Conservation (phyloP, 306 rosid genomes). For the Myrica gale region DNA sequence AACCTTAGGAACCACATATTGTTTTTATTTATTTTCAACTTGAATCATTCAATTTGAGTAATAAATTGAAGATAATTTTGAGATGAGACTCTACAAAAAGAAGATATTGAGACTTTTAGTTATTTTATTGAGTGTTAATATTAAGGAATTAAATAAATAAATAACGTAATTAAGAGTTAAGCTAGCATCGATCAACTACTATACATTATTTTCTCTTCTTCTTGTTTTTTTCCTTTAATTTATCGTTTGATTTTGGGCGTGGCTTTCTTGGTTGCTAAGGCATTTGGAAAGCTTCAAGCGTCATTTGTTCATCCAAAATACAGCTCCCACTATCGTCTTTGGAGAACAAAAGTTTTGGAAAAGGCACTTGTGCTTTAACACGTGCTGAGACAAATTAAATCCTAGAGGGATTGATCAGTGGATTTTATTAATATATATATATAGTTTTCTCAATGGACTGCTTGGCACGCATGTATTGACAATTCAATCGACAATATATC, state of each 20-base stretch:
- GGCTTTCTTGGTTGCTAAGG: conserved; percentile 63
- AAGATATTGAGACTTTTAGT: too few species aligned
- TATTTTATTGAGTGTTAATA: too few species aligned
- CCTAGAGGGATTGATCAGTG: neutral
- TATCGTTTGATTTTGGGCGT: conserved; percentile 5
- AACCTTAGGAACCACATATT: too few species aligned
- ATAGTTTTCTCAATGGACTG: conserved; percentile 25
- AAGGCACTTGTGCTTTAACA: conserved; percentile 33
- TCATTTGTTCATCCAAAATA: conserved; percentile 17
- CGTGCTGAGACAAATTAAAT: conserved; percentile 21
- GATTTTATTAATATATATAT: neutral
- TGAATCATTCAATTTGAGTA: too few species aligned
- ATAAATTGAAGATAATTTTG: too few species aligned
- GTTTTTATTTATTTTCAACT: too few species aligned
- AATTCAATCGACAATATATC: conserved; percentile 4
- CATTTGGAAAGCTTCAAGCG: conserved; percentile 30
- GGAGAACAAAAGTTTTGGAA: conserved; percentile 30
- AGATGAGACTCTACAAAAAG: too few species aligned
- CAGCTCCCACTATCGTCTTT: conserved; percentile 38
- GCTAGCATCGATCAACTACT: too few species aligned
- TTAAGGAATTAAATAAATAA: too few species aligned
- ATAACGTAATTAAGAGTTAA: too few species aligned
- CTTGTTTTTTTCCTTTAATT: too few species aligned
- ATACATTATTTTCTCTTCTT: too few species aligned
- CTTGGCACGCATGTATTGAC: conserved; percentile 29